Evolutionary conservation across 2,329 filamentous ascomycete genomes (phyloP), one percentile per base, ranked within the genome.

Genomic region (Alternaria sp.): DNA sequence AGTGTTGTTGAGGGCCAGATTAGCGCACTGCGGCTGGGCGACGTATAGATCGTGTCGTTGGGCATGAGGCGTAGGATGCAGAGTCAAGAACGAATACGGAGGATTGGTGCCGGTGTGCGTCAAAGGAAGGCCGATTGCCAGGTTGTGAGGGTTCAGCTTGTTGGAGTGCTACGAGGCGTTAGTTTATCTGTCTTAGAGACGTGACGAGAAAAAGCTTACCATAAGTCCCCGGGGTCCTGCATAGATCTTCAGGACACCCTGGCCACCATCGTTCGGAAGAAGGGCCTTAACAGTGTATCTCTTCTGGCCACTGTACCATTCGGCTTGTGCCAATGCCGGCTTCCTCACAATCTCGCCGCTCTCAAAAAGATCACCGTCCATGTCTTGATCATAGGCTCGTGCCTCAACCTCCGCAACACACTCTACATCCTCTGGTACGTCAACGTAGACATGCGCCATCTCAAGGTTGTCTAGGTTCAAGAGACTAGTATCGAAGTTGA

Each of bases 41-140:
- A 99, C 92, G 78, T 99, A 99, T 60, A 99, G 89, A 76, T 99
- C 95, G 78, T 99, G 94, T 43, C 94, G 89, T 75, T 97, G 93
- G n/a, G 95, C 95, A 78, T 99, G 95, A 9, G 95, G 95, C 3
- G 95, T 99, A 8, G 96, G 96, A 77, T 99, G 95, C 5, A 95
- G 89, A 40, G 90, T 91, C 46, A 97, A 86, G 79, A 98, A 99
- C 60, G 97, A 93, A 78, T 97, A 99, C 0, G 92, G 88, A 3
- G 95, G 95, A 74, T 99, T 99, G 70, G 94, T 91, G 61, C 95
- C 95, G 0, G 89, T 90, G 79, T 99, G 95, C 38, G 93, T 87
- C 53, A 99, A 89, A 1, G 95, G 94, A n/a, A 99, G 81, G 4
- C 93, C 89, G 66, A 98, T 90, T 0, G 94, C 94, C 55, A 99